Base-by-base conservation (phyloP, 768 basidiomycete genomes). In the Gautieria morchelliformis region DNA sequence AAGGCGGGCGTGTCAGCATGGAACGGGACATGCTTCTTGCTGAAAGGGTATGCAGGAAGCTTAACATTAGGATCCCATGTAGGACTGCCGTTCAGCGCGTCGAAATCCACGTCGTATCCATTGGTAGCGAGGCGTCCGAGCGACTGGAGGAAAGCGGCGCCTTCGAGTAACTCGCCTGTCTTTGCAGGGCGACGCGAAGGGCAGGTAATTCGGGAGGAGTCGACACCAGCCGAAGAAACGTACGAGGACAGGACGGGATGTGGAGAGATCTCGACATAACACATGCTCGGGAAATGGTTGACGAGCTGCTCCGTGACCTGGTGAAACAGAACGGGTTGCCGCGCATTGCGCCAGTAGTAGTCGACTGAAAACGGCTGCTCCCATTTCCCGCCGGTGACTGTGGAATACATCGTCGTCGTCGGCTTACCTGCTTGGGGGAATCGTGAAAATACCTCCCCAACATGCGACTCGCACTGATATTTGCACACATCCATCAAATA, bases 341-440 rank as follows among this genome's bases (percentile, higher is more conserved):
- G 68, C 7, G 69, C 64, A 58, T 71, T 73, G 49, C 64, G 41
- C 77, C 77, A 78, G 46, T 72, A 69, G 61, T 78, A 78, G 8
- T 74, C 67, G 0, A 69, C 63, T 5, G 66, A 66, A 57, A 72
- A 74, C 0, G 50, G 8, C 1, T 59, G 53, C 1, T 62, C 58
- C 33, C 63, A 65, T 4, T 59, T 45, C 0, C 59, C 39, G 1
- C 72, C 74, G 12, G 70, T 71, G 10, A 65, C 56, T 7, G 74
- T 72, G 0, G 77, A 79, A 60, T 69, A 77, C 2, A 67, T 69
- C 1, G 65, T 56, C 11, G 70, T 64, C 2, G 49, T 47, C 0
- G 76, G 73, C 1, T 35, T 48, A 27, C 65, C 62, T 2, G 58
- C 32, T 1, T 68, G 69, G 17, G 68, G 63, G 64, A 71, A 70